Evolutionary conservation across 192 early-diverging fungal species (phyloP), one percentile per base, ranked within the genome.

Genomic region (Coemansia interrupta): DNA sequence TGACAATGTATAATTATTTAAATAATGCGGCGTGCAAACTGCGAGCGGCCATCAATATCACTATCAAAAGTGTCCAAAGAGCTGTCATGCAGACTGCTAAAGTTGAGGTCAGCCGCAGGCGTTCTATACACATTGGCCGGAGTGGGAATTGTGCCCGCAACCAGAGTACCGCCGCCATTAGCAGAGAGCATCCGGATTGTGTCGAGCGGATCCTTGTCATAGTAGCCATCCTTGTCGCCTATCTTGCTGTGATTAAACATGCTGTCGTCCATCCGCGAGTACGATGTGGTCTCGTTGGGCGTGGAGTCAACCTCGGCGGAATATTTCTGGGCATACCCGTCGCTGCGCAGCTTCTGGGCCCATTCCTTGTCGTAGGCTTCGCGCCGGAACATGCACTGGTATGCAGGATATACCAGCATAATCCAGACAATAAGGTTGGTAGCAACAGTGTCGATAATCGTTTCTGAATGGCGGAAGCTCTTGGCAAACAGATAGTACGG

Each of bases 331-430:
- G 50, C 39, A 36, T 45, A 36, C 15, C 68, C 68, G 10, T 70
- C 68, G 1, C 28, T 44, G 13, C 60, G 60, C 30, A 70, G 61
- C 61, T 55, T 63, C 13, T n/a, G 41, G 23, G 63, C 24, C 68
- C 68, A 70, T 11, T 58, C 61, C 20, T 17, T 38, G 39, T 70
- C 68, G 26, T 70, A 70, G n/a, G 41, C 11, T 1, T 60, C 56
- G 17, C 47, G 51, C 8, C 46, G 44, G 43, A 64, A 63, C 19
- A 64, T 24, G 39, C 68, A 60, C 46, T 60, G 54, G 32, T 52
- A 63, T 1, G 46, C 54, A 1, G 68, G 68, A 28, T 70, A 64
- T 0, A 9, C 68, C 13, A 70, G 46, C 51, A 70, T 70, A 4
- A 70, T 20, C 68, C 52, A 64, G 14, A 70, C 42, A 22, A 62